phyloP scores from a whole-genome alignment of 306 rosid genomes.

The Senna tora region DNA sequence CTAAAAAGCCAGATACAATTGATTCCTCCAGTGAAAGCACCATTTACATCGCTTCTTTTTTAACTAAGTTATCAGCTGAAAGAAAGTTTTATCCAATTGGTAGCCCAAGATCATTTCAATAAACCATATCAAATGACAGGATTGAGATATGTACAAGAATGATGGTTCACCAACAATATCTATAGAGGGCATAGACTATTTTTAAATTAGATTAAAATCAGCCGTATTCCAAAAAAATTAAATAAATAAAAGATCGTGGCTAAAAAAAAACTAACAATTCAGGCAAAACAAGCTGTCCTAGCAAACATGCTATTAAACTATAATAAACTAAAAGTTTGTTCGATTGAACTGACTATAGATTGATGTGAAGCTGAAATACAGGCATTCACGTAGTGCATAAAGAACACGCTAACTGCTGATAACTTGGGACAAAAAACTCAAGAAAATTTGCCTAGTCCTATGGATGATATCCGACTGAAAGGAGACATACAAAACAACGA shows the following conservation, averaged over 20 bases:
- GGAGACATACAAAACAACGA: background rate
- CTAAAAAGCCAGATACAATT: conserved; percentile 21
- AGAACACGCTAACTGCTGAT: conserved; percentile 2
- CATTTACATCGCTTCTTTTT: conserved; percentile 11
- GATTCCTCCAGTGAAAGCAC: background rate
- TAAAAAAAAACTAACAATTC: conserved; percentile 8
- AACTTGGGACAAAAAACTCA: background rate
- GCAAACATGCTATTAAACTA: background rate
- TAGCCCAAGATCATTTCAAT: conserved; percentile 9
- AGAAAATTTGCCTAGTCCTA: conserved; percentile 4
- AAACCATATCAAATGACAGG: conserved; percentile 11
- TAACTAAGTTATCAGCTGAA: background rate
- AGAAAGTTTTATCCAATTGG: conserved; percentile 33
- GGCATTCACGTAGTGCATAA: conserved; percentile 10
- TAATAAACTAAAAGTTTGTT: conserved; percentile 8
- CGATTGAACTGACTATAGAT: conserved; percentile 1
- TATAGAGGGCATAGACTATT: background rate
- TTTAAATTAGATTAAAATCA: no score
- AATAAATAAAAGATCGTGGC: background rate
- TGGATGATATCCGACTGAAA: conserved; percentile 19
- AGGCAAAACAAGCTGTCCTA: conserved; percentile 20
- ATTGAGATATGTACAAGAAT: background rate
- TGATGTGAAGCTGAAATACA: conserved; percentile 2
- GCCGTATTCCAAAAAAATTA: background rate
- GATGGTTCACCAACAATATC: background rate